Base-by-base conservation (phyloP, 192 early-diverging fungal species). In the Mortierella claussenii region DNA sequence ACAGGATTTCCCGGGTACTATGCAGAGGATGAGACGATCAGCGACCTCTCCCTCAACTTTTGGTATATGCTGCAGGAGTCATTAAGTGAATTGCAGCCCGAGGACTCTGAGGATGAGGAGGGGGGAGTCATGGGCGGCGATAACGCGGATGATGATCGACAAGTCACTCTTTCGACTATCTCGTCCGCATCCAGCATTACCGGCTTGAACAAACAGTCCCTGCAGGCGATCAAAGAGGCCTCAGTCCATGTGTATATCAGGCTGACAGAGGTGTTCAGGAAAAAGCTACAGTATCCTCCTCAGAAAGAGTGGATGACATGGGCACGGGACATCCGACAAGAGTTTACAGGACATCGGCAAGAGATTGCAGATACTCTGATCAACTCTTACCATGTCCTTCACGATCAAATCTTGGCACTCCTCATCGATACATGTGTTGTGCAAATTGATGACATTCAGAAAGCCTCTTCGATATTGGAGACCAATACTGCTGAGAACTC, bases 31-130 rank as follows among this genome's bases (percentile, higher is more conserved):
- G 89, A 94, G 68, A 87, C 86, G 28, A 75, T 90, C 60, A 89
- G 88, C 52, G 91, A 90, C 43, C 79, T 89, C 43, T 82, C 91
- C 5, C 85, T 93, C 18, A 86, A 88, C 55, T 89, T 92, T 58
- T 93, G 92, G 92, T 90, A 85, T 34, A 63, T 87, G 46, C 66
- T 92, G 12, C 91, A 93, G 65, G 92, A 93, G 51, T 80, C 89
- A 1, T 55, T 92, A 36, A 81, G 79, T 27, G 91, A 93, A 47
- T 64, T 86, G 5, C 44, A 57, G 26, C 36, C 26, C 13, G 79
- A 75, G 0, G 65, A 74, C 5, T 55, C 53, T n/a, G 69, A 78
- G 26, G 73, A 76, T 42, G 42, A 33, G 6, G 42, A n/a, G 28
- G 27, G 48, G 4, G 23, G 24, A 17, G 31, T 24, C 18, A 28